phyloP scores from a whole-genome alignment of 495 filamentous ascomycete genomes.

The Amniculicola lignicola region DNA sequence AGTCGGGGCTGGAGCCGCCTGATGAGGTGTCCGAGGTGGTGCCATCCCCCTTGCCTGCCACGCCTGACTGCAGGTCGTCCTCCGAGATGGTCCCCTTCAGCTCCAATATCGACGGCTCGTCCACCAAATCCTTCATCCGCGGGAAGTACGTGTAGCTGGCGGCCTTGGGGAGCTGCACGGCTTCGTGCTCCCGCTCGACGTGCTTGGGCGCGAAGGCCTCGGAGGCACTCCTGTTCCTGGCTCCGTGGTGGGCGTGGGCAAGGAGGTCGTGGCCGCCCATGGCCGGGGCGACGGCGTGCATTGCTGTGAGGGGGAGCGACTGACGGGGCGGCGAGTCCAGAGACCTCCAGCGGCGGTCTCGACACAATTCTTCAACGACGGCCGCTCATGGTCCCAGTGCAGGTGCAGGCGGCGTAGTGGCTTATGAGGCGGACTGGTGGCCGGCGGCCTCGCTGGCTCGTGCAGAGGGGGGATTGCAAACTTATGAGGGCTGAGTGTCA shows the following conservation, averaged over 20 bases:
- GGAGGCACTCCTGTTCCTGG: conserved; percentile 21
- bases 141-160: conserved; percentile 39
- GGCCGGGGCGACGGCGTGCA: conserved; percentile 23
- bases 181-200: not conserved
- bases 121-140: conserved; percentile 26
- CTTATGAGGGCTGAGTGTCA: conserved; percentile 19
- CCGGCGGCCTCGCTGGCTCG: no score
- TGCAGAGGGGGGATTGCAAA: no score
- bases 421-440: not conserved
- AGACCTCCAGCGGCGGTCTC: not conserved
- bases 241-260: conserved; percentile 5
- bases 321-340: conserved; percentile 9
- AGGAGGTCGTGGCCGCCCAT: conserved; percentile 18
- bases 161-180: conserved; percentile 25
- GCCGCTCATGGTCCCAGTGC: conserved; percentile 1
- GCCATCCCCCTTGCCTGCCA: not conserved
- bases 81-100: conserved; percentile 32
- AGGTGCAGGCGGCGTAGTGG: conserved; percentile 1
- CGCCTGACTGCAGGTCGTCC: conserved; percentile 27
- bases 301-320: not conserved
- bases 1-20: conserved; percentile 26
- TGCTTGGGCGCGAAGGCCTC: conserved; percentile 22
- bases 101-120: conserved; percentile 27
- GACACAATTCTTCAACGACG: not conserved
- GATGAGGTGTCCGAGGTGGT: conserved; percentile 20